Base-by-base conservation (phyloP, 306 rosid species). In the Astragalus glycyphyllos region DNA sequence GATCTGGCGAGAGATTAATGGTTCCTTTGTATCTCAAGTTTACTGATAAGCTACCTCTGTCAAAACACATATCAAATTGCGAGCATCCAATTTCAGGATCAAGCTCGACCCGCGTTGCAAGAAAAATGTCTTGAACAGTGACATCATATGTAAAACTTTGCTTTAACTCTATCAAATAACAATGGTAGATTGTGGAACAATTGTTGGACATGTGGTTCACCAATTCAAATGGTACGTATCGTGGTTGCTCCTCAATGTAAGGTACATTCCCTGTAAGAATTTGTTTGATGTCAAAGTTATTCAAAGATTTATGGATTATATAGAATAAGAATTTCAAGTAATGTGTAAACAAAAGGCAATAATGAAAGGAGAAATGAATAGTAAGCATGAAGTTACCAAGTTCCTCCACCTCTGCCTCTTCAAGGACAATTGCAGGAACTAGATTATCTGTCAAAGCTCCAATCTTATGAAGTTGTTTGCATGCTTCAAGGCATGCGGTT, bases 361-460 rank as follows among this genome's bases (percentile, higher is more conserved):
- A 58, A 14, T 41, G 48, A 13, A 67, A 31, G 73, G 53, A 56
- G 15, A 78, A 60, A 46, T 41, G 65, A 78, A 81, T 20, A 17
- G 56, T 40, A 32, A 73, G 45, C 11, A 60, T n/a, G 29, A 31
- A 41, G 41, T 79, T 83, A 90, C 98, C 94, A 64, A 46, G 54
- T 61, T 73, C 88, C 26, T 71, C 83, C 67, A 80, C 78, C 46
- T 71, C 69, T 11, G 79, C 82, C 68, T 87, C 92, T 76, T 90
- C 97, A 55, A 74, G 60, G 23, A 81, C 79, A 53, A 81, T 77
- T 59, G 82, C 86, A 9, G 97, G 92, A 58, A 88, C 89, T 71
- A 93, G 97, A 67, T 84, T 78, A 79, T 90, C 92, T 0, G 93
- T 87, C 72, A 93, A 82, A 65, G 96, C 97, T 46, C 94, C 98